Percentiles rank a stretch among this genome's conserved stretches.
Conservation (phyloP, 352 stramenopile species). For the Achlya hypogyna region DNA sequence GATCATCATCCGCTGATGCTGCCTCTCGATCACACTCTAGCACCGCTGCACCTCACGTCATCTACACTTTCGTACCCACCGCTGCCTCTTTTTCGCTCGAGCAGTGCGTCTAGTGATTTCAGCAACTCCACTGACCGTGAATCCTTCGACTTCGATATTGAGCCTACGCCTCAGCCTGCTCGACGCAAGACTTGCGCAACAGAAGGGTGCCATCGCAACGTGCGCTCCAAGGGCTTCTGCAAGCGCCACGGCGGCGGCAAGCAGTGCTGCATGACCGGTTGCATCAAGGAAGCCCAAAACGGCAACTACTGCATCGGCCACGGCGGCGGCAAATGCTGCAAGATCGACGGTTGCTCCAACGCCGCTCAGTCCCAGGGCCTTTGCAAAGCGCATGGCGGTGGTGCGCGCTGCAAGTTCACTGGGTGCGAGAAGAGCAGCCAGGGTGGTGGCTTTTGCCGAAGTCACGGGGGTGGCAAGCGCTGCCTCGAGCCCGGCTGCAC, state of each 20-base stretch:
- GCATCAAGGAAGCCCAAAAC: constrained; percentile 82
- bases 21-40: background rate
- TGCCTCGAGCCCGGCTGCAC: constrained; percentile 60
- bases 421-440: constrained; percentile 80
- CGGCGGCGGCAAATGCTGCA: constrained; percentile 81
- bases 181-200: constrained; percentile 44
- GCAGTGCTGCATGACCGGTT: constrained; percentile 76
- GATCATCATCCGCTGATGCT: background rate
- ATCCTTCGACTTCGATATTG: background rate
- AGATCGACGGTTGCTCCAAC: constrained; percentile 70
- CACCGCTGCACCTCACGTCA: background rate
- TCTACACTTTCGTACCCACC: background rate
- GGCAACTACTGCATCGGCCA: constrained; percentile 81
- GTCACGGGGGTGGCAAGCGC: constrained; percentile 66
- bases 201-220: constrained; percentile 51
- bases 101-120: background rate
- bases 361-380: constrained; percentile 74
- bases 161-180: background rate
- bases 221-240: constrained; percentile 79
- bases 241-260: constrained; percentile 76
- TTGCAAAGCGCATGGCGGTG: constrained; percentile 79
- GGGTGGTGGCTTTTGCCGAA: constrained; percentile 63
- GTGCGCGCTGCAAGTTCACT: constrained; percentile 73
- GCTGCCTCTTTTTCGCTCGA: background rate
- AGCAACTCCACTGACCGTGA: background rate